Percentiles rank a stretch among this genome's conserved stretches.
These are phyloP conservation scores for Fusarium bulbicola DNA, from an alignment of 2,329 filamentous ascomycete species.

Conservation along the genomic window DNA sequence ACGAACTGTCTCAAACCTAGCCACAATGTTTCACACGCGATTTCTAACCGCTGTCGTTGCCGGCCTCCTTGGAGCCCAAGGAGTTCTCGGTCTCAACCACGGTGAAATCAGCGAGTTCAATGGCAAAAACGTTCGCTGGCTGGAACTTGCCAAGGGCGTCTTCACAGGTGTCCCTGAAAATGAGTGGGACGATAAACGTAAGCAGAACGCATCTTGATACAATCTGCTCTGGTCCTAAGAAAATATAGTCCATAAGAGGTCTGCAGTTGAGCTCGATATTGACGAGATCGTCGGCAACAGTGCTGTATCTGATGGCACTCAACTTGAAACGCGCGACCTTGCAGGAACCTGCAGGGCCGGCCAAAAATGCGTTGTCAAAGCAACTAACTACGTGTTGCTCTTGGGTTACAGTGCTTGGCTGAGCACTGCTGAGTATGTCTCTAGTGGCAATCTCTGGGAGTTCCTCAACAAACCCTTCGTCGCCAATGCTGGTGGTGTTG, in stretches of 20 bases:
- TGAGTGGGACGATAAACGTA: background rate
- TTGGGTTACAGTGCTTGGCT: background rate
- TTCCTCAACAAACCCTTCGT: background rate
- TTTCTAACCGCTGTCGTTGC: background rate
- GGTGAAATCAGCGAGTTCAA: background rate
- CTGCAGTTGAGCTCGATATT: background rate
- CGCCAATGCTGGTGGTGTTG: background rate
- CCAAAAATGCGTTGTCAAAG: background rate
- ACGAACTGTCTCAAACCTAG: background rate
- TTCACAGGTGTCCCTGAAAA: background rate
- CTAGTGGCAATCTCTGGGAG: background rate
- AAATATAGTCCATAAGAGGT: background rate
- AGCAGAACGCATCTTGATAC: rapidly evolving
- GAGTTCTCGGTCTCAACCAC: background rate
- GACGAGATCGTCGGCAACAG: background rate
- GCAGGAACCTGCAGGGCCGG: background rate
- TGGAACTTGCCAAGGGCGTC: background rate
- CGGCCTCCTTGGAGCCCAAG: background rate
- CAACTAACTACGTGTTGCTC: background rate
- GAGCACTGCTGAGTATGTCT: background rate
- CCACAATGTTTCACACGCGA: background rate
- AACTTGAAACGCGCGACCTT: background rate
- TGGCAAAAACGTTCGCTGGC: background rate
- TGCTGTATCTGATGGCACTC: background rate
- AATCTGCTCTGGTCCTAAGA: background rate